A percentile compares a stretch with the other conserved stretches of the same genome.
Evolutionary conservation across 345 rosid genomes (phyloP).

Genomic region (Atalantia buxifolia): DNA sequence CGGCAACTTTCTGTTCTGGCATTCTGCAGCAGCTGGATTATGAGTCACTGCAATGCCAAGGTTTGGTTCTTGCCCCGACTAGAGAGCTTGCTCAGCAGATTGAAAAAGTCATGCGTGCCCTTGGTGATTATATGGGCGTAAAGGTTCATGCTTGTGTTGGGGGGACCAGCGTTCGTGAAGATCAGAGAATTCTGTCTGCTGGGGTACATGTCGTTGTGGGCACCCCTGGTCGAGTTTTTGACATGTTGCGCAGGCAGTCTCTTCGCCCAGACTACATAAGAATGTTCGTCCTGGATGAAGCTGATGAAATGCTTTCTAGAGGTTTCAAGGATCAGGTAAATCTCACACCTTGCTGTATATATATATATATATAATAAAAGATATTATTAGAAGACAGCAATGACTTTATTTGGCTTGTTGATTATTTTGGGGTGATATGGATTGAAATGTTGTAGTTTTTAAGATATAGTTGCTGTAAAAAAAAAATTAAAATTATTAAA

Average conservation of each 20-base stretch:
- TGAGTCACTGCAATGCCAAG: conserved; percentile 23
- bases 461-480: too few relatives aligned
- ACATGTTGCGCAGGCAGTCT: conserved; percentile 23
- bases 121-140: conserved; percentile 26
- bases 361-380: too few relatives aligned
- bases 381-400: not conserved
- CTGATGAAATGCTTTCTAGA: conserved; percentile 27
- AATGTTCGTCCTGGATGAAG: conserved; percentile 27
- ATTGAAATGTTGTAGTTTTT: too few relatives aligned
- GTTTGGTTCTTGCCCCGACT: conserved; percentile 30
- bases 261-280: conserved; percentile 21
- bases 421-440: too few relatives aligned
- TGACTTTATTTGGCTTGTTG: not conserved
- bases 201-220: conserved; percentile 35
- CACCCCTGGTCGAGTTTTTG: conserved; percentile 29
- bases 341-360: not conserved
- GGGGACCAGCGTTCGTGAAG: conserved; percentile 29
- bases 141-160: conserved; percentile 38
- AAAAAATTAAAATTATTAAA: too few relatives aligned
- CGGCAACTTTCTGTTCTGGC: conserved; percentile 29
- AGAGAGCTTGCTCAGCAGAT: conserved; percentile 35
- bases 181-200: conserved; percentile 21
- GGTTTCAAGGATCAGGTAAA: conserved; percentile 26
- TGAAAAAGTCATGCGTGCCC: conserved; percentile 26
- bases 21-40: conserved; percentile 26